phyloP scores from a whole-genome alignment of 163 green algal species.

The Smithsoniella earleae region DNA sequence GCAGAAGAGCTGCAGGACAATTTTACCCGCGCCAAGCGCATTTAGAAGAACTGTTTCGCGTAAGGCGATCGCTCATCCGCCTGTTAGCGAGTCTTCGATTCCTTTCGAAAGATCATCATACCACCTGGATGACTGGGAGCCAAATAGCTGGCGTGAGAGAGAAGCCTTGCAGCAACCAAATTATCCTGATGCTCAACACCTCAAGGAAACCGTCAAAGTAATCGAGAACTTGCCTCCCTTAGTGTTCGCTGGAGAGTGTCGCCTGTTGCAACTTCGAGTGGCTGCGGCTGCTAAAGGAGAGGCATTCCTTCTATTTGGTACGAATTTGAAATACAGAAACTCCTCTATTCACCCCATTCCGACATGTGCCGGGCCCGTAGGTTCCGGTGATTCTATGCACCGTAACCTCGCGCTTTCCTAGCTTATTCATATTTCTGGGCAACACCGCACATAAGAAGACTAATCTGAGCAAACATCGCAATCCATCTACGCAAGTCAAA shows the following conservation, averaged over 20 bases:
- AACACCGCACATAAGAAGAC: too few relatives aligned
- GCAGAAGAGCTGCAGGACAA: too few relatives aligned
- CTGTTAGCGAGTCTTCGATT: slow-evolving; percentile 31
- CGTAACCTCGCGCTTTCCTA: too few relatives aligned
- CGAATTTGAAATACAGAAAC: too few relatives aligned
- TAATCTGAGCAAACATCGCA: too few relatives aligned
- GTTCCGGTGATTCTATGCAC: too few relatives aligned
- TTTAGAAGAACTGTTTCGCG: too few relatives aligned
- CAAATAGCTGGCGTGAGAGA: slow-evolving; percentile 48
- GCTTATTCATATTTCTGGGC: too few relatives aligned
- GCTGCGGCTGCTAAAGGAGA: slow-evolving; percentile 74
- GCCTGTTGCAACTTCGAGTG: slow-evolving; percentile 79
- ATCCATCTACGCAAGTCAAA: too few relatives aligned
- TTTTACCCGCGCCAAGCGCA: too few relatives aligned
- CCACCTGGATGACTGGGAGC: slow-evolving; percentile 51
- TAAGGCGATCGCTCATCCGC: slow-evolving; percentile 8
- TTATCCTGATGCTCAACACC: slow-evolving; percentile 64
- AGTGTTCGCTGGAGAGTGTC: slow-evolving; percentile 89
- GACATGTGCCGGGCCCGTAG: too few relatives aligned
- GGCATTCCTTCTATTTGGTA: slow-evolving; percentile 69
- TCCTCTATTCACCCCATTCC: too few relatives aligned
- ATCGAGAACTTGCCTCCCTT: slow-evolving; percentile 74
- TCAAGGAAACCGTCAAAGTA: slow-evolving; percentile 52
- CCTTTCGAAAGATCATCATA: slow-evolving; percentile 46
- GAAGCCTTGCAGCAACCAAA: slow-evolving; percentile 77